Conservation (phyloP, 495 filamentous ascomycete species). For the Stereocaulon alpinum region DNA sequence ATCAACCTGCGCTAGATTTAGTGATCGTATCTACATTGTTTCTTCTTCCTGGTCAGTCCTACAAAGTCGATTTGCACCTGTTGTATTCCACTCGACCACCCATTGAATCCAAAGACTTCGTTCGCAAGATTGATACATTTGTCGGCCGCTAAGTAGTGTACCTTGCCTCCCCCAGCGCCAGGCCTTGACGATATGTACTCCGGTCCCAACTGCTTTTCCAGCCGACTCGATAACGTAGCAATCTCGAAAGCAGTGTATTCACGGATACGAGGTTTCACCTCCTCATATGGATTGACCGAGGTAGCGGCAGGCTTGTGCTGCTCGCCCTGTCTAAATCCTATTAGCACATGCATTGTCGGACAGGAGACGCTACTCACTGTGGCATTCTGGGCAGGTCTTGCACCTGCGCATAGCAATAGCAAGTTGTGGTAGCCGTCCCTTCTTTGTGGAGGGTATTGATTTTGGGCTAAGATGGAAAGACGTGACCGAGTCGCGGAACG, state of each 20-base stretch:
- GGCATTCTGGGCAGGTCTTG: constrained; percentile 28
- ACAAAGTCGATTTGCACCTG: constrained; percentile 89
- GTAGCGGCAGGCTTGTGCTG: constrained; percentile 49
- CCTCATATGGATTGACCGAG: constrained; percentile 67
- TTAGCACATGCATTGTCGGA: constrained; percentile 19
- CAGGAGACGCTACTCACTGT: constrained; percentile 29
- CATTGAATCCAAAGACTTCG: constrained; percentile 97
- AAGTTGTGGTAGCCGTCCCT: neutral
- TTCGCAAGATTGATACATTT: constrained; percentile 95
- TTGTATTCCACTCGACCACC: constrained; percentile 86
- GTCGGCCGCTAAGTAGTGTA: constrained; percentile 85
- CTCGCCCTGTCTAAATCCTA: constrained; percentile 58
- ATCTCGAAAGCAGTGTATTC: constrained; percentile 86
- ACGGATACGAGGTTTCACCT: constrained; percentile 51
- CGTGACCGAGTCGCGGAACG: neutral
- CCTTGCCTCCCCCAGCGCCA: constrained; percentile 69
- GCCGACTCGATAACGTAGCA: constrained; percentile 70
- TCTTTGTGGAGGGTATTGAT: too few species aligned
- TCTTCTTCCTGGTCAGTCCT: constrained; percentile 16
- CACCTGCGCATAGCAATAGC: constrained; percentile 1
- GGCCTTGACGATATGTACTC: constrained; percentile 84
- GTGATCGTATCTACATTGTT: neutral
- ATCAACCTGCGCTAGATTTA: constrained; percentile 41
- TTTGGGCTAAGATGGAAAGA: neutral
- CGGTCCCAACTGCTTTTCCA: constrained; percentile 91